These are phyloP conservation scores for Agrocybe chaxingu DNA, from an alignment of 768 basidiomycete genomes.

Conservation along the genomic window DNA sequence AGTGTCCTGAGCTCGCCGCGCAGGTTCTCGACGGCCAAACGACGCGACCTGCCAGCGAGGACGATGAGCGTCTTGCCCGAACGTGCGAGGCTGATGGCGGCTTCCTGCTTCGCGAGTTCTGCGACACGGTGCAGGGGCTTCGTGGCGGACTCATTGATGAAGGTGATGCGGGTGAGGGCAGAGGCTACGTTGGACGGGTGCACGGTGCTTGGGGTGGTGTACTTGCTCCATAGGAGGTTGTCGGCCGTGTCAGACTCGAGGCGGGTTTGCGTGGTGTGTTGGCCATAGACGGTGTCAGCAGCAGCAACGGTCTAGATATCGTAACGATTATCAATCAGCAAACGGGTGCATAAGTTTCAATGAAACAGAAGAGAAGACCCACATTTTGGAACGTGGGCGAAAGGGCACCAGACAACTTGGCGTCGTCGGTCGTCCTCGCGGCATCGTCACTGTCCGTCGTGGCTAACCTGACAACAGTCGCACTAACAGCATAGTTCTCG, in stretches of 20 bases:
- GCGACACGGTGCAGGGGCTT: constrained; percentile 56
- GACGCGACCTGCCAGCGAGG: constrained; percentile 69
- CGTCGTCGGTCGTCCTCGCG: constrained; percentile 18
- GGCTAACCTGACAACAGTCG: constrained; percentile 67
- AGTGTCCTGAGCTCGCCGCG: constrained; percentile 54
- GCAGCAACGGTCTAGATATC: constrained; percentile 43
- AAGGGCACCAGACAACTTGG: constrained; percentile 9
- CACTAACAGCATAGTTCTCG: constrained; percentile 54
- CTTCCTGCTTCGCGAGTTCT: constrained; percentile 35
- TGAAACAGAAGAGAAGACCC: constrained; percentile 7
- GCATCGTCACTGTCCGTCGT: constrained; percentile 37
- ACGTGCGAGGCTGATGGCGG: constrained; percentile 18
- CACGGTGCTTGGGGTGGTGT: constrained; percentile 32
- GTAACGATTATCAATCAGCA: neutral
- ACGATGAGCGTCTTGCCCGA: constrained; percentile 54
- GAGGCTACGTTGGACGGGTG: constrained; percentile 24
- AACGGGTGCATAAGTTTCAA: neutral
- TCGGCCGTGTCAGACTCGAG: constrained; percentile 84
- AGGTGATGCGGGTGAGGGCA: constrained; percentile 65
- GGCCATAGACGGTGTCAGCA: constrained; percentile 72
- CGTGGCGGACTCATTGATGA: constrained; percentile 46
- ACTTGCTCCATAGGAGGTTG: constrained; percentile 70
- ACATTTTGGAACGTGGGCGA: constrained; percentile 28
- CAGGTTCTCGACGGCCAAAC: constrained; percentile 62
- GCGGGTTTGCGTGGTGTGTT: constrained; percentile 57